These are phyloP conservation scores for Phytophthora ohioensis DNA, from an alignment of 352 stramenopile genomes.

Conservation along the genomic window DNA sequence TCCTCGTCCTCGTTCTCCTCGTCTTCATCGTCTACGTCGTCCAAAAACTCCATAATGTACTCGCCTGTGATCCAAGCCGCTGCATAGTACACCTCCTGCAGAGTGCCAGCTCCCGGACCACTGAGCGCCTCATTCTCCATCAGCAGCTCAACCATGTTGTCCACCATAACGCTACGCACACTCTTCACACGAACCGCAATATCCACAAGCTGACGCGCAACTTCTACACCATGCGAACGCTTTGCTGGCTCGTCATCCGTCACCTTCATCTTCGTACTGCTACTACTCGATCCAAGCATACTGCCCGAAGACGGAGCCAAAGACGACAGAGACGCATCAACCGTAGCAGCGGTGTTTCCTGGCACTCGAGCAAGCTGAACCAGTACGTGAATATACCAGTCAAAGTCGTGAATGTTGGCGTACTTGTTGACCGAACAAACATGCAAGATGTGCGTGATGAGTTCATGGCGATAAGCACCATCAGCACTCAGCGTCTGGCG, in stretches of 20 bases:
- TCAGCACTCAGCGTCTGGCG: constrained; percentile 95
- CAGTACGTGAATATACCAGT: constrained; percentile 99
- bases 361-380: constrained; percentile 94
- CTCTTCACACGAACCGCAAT: constrained; percentile 97
- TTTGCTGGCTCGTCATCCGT: constrained; percentile 41
- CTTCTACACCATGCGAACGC: constrained; percentile 79
- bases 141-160: constrained; percentile 95
- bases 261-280: constrained; percentile 33
- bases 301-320: constrained; percentile 44
- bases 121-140: constrained; percentile 88
- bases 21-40: constrained; percentile 82
- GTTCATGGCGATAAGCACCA: constrained; percentile 95
- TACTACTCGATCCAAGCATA: constrained; percentile 50
- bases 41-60: constrained; percentile 94
- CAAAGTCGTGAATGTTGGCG: constrained; percentile 97
- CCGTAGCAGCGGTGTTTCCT: constrained; percentile 59
- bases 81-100: constrained; percentile 95
- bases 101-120: constrained; percentile 75
- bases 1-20: constrained; percentile 85
- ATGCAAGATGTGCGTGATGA: constrained; percentile 96
- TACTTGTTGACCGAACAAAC: constrained; percentile 99
- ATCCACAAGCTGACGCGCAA: constrained; percentile 96
- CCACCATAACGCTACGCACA: constrained; percentile 95
- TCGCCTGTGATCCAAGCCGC: constrained; percentile 98
- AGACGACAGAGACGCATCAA: constrained; percentile 47